A percentile compares a stretch with the other conserved stretches of the same genome.
These are phyloP conservation scores for Seiridium cupressi DNA, from an alignment of 2,329 filamentous ascomycete genomes.

Conservation along the genomic window DNA sequence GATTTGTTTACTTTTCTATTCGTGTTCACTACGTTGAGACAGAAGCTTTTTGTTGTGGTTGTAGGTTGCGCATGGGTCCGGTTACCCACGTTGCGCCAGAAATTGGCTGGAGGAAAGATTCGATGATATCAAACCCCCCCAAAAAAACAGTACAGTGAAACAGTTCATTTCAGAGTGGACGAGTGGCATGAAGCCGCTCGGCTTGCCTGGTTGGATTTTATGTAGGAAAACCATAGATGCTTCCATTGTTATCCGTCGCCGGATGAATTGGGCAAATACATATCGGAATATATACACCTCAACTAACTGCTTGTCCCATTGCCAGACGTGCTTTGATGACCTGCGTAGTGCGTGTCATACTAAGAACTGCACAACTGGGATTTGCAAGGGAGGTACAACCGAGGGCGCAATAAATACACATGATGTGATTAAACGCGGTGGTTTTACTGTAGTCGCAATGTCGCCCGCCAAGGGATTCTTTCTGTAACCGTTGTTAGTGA, in stretches of 20 bases:
- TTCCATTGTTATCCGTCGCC: conserved; percentile 38
- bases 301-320: too few relatives aligned
- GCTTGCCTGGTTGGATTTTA: conserved; percentile 11
- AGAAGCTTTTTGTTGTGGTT: conserved; percentile 12
- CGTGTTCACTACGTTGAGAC: conserved; percentile 25
- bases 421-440: too few relatives aligned
- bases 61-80: conserved; percentile 21
- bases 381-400: too few relatives aligned
- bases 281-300: background rate
- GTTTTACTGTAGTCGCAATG: too few relatives aligned
- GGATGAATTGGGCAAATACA: conserved; percentile 28
- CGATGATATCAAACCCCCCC: background rate
- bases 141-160: conserved; percentile 6
- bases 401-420: too few relatives aligned
- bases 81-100: conserved; percentile 21
- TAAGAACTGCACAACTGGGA: too few relatives aligned
- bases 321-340: too few relatives aligned
- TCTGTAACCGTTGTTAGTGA: too few relatives aligned
- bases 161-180: conserved; percentile 17
- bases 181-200: conserved; percentile 12
- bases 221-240: conserved; percentile 32
- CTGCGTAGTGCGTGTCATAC: too few relatives aligned
- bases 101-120: background rate
- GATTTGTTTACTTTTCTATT: conserved; percentile 17
- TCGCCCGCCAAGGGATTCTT: too few relatives aligned